These are phyloP conservation scores for Sporothrix pallida DNA, from an alignment of 2,329 filamentous ascomycete species.

Conservation along the genomic window DNA sequence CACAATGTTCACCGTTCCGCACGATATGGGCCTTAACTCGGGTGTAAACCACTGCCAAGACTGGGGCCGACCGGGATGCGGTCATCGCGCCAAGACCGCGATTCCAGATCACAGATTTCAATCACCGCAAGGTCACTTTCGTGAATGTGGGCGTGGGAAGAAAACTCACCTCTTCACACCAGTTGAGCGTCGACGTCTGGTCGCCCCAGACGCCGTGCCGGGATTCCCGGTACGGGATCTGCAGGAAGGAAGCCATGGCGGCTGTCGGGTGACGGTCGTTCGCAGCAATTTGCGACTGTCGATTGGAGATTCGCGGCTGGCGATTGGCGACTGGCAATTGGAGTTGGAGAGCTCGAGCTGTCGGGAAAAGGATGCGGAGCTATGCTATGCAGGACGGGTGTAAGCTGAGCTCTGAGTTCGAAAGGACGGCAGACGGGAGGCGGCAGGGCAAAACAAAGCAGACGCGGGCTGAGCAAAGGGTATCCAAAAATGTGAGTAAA, in stretches of 20 bases:
- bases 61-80: not conserved
- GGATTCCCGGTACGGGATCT: conserved; percentile 46
- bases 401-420: not conserved
- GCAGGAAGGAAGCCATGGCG: conserved; percentile 36
- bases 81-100: not conserved
- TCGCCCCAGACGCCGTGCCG: conserved; percentile 48
- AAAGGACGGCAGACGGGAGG: not conserved
- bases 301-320: not conserved
- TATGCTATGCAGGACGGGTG: not conserved
- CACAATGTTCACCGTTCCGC: not conserved
- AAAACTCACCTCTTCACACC: conserved; percentile 49
- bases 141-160: too few relatives aligned
- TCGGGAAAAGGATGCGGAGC: not conserved
- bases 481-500: conserved; percentile 1
- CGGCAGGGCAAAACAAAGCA: not conserved
- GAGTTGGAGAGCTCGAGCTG: too few relatives aligned
- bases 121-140: too few relatives aligned
- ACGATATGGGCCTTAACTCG: not conserved
- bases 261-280: too few relatives aligned
- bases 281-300: not conserved
- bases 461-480: not conserved
- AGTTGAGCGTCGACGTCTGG: conserved; percentile 49
- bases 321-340: not conserved
- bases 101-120: not conserved
- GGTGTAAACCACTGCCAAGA: not conserved